Evolutionary conservation across 306 rosid species (phyloP).

Genomic region (Psophocarpus tetragonolobus): DNA sequence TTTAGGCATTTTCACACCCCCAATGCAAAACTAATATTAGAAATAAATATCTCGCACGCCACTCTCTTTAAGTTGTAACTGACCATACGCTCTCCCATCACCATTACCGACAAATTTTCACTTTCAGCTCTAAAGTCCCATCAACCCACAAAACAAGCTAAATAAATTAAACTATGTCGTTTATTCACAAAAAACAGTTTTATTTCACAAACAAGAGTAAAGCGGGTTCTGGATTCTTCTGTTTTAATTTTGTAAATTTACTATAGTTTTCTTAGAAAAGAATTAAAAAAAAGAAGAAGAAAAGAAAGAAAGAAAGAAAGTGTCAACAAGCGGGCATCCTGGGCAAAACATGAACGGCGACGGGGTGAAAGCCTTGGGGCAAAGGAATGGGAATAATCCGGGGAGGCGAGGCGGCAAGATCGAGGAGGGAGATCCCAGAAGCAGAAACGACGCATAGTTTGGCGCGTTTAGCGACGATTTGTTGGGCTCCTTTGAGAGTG

Average conservation of each 20-base stretch:
- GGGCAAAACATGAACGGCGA: constrained; percentile 70
- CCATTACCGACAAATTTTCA: constrained; percentile 31
- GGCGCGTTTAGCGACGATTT: constrained; percentile 59
- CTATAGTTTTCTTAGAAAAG: not conserved
- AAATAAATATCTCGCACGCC: not conserved
- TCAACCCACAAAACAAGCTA: not conserved
- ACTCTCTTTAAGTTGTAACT: no score
- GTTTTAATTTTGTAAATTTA: not conserved
- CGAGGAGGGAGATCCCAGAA: constrained; percentile 61
- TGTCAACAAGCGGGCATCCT: constrained; percentile 52
- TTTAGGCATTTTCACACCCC: not conserved
- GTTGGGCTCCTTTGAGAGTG: constrained; percentile 62
- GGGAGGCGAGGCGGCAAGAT: constrained; percentile 42
- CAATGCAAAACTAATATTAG: not conserved
- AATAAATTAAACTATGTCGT: not conserved
- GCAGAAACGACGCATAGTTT: constrained; percentile 59
- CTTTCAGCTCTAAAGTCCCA: constrained; percentile 13
- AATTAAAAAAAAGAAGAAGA: not conserved
- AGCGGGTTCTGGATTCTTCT: not conserved
- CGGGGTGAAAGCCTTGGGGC: constrained; percentile 61
- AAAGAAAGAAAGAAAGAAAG: not conserved
- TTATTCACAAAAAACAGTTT: not conserved
- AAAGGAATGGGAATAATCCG: constrained; percentile 44
- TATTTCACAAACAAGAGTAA: not conserved
- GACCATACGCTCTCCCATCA: not conserved